phyloP scores from a whole-genome alignment of 2,329 filamentous ascomycete species.

The Hymenoscyphus fructigenus region DNA sequence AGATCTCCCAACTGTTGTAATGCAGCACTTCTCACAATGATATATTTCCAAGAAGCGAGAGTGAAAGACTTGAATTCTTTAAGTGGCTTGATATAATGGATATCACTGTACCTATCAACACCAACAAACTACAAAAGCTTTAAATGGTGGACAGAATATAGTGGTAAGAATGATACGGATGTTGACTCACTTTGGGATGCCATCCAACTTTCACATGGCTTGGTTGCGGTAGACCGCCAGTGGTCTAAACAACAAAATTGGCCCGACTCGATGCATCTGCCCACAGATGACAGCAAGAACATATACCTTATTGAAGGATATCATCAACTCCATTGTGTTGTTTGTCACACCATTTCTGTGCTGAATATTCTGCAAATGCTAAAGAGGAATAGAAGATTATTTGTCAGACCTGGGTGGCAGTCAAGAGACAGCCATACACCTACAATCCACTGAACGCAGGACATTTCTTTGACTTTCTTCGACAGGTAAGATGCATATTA shows the following conservation, averaged over 20 bases:
- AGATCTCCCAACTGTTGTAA: no score
- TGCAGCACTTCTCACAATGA: no score
- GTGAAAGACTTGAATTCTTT: no score
- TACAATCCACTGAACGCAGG: background rate
- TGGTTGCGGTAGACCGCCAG: background rate
- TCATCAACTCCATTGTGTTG: constrained; percentile 2
- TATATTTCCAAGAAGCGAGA: no score
- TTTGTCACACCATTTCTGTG: background rate
- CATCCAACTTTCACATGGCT: background rate
- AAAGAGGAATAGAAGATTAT: background rate
- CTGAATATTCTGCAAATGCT: background rate
- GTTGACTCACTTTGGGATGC: background rate
- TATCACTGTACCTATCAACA: no score
- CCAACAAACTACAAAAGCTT: background rate
- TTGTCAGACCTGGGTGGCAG: background rate
- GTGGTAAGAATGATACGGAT: background rate
- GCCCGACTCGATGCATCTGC: background rate
- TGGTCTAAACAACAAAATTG: background rate
- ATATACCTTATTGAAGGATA: background rate
- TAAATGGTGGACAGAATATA: background rate
- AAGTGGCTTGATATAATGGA: no score
- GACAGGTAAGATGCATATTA: background rate
- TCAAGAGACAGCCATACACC: background rate
- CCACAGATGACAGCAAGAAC: background rate
- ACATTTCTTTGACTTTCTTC: background rate